Evolutionary conservation across 2,329 filamentous ascomycete genomes (phyloP), one percentile per base, ranked within the genome.

Genomic region (Xylaria sp.): DNA sequence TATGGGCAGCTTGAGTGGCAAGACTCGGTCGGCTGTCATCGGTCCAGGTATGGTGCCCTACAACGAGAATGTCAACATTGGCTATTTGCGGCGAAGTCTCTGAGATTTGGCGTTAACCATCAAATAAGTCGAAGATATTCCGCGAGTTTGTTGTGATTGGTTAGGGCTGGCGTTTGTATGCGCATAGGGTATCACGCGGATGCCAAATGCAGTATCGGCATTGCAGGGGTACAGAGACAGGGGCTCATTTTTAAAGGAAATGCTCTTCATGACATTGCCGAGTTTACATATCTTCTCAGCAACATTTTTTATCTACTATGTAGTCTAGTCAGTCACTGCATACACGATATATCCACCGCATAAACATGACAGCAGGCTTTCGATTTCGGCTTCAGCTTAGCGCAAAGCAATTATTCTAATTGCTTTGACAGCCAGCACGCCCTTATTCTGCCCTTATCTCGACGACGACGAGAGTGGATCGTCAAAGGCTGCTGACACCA

Each of bases 321-420:
- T n/a, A n/a, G n/a, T n/a, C n/a, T n/a, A n/a, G n/a, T n/a, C n/a
- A n/a, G n/a, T n/a, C n/a, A n/a, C 29, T 31, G 7, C 29, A 31
- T 31, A 31, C 29, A 31, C 7, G 7, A 31, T 31, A 4, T 31
- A 31, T 31, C 29, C 4, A 31, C 7, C 29, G 29, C 7, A 31
- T 31, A 7, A 31, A 31, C 7, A 31, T 31, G 29, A 3, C 29
- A 42, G 15, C 17, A 47, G 29, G 22, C 3, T 38, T 29, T 44
- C 54, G 55, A 27, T 42, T 58, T 58, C 42, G 42, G 27, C 42
- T 33, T 61, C 47, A 47, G 47, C n/a, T 61, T 53, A n/a, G n/a
- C n/a, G n/a, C n/a, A n/a, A n/a, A n/a, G n/a, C n/a, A n/a, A n/a
- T n/a, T n/a, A n/a, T n/a, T n/a, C n/a, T n/a, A n/a, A n/a, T n/a